Evolutionary conservation across 805 yeast genomes (phyloP).

Genomic region (Sugiyamaella qingdaonensis): DNA sequence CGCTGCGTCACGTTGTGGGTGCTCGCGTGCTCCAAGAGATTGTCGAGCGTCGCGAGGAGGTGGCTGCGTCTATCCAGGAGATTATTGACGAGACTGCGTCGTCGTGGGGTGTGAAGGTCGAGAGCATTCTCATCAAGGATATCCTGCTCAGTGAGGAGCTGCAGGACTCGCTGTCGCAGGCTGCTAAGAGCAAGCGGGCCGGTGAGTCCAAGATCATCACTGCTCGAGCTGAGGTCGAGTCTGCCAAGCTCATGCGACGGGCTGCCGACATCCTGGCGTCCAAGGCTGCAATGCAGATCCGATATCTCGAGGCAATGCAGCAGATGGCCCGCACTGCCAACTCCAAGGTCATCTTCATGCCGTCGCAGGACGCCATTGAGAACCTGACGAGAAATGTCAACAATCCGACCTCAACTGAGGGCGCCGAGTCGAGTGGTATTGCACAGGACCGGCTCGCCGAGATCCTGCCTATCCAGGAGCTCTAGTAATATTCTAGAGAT

Average conservation of each 20-base stretch:
- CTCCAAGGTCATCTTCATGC: conserved; percentile 73
- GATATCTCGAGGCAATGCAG: conserved; percentile 77
- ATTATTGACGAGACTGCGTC: conserved; percentile 58
- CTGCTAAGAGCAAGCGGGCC: conserved; percentile 70
- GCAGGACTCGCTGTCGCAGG: conserved; percentile 60
- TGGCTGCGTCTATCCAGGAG: conserved; percentile 59
- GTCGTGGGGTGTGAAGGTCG: conserved; percentile 69
- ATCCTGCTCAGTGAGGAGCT: conserved; percentile 51
- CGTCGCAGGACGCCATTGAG: conserved; percentile 44
- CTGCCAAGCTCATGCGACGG: conserved; percentile 71
- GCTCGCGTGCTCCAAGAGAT: conserved; percentile 63
- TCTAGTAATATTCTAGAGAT: not conserved
- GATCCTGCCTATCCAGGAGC: conserved; percentile 13
- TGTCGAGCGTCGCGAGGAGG: conserved; percentile 67
- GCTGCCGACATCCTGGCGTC: conserved; percentile 74
- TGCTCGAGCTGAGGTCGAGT: conserved; percentile 71
- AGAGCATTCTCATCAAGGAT: conserved; percentile 65
- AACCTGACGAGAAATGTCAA: conserved; percentile 17
- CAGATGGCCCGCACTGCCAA: conserved; percentile 59
- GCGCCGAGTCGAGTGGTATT: not conserved
- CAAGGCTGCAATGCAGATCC: conserved; percentile 72
- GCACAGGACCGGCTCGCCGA: conserved; percentile 10
- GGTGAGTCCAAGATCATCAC: conserved; percentile 74
- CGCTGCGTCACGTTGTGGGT: conserved; percentile 69
- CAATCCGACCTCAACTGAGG: conserved; percentile 5